These are phyloP conservation scores for Linaria vulgaris DNA, from an alignment of 257 asterid species.

Conservation along the genomic window DNA sequence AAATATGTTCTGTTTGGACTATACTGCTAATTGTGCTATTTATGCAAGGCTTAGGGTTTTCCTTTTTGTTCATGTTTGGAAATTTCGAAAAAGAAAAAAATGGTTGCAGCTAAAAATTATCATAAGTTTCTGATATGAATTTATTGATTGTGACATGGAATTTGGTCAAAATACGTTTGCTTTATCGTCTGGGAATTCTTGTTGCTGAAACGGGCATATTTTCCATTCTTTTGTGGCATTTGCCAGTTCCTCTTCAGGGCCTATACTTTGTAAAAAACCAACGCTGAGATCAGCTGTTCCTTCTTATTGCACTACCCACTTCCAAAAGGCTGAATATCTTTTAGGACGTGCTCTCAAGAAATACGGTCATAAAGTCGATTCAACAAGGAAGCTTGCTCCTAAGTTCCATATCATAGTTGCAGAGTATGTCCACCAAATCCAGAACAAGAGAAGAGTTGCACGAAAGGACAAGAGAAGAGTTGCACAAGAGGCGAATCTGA, in stretches of 20 bases:
- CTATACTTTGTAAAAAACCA: constrained; percentile 87
- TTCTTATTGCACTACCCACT: constrained; percentile 71
- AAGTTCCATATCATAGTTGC: constrained; percentile 68
- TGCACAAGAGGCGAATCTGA: constrained; percentile 38
- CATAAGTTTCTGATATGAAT: constrained; percentile 14
- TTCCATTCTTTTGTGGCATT: constrained; percentile 18
- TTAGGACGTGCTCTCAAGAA: constrained; percentile 82
- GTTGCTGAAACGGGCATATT: neutral
- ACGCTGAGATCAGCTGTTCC: constrained; percentile 78
- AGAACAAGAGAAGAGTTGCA: constrained; percentile 69
- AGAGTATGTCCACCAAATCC: constrained; percentile 70
- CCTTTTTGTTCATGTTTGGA: constrained; percentile 6
- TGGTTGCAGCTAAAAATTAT: constrained; percentile 5
- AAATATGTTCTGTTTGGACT: neutral
- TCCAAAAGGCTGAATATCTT: constrained; percentile 75
- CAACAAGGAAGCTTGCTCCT: constrained; percentile 78
- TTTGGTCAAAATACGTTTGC: neutral
- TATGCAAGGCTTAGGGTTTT: neutral
- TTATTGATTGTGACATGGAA: neutral
- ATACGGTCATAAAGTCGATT: constrained; percentile 65
- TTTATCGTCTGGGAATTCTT: neutral
- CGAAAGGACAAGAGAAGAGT: constrained; percentile 64
- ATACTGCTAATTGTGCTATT: constrained; percentile 9
- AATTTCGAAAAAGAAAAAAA: constrained; percentile 9
- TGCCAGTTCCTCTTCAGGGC: constrained; percentile 80